Conservation (phyloP, 805 yeast genomes). For the Torulaspora franciscae region DNA sequence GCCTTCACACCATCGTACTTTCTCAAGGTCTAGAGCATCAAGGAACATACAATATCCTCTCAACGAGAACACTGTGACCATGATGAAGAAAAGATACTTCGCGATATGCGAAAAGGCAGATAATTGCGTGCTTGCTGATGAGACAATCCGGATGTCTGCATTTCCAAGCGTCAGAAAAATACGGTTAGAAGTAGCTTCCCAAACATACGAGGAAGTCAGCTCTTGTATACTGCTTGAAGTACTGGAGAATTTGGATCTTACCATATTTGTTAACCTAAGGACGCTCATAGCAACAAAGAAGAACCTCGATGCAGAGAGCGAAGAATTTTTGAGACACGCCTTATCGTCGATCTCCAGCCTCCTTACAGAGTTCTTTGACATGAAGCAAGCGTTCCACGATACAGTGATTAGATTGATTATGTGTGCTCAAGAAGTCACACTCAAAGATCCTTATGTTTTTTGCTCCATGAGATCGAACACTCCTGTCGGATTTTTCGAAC, state of each 20-base stretch:
- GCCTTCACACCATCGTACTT: conserved; percentile 18
- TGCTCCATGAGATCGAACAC: conserved; percentile 54
- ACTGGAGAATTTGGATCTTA: conserved; percentile 33
- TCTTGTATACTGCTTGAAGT: conserved; percentile 28
- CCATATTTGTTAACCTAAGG: conserved; percentile 30
- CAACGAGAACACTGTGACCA: conserved; percentile 25
- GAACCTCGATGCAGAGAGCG: conserved; percentile 29
- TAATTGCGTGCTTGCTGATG: conserved; percentile 10
- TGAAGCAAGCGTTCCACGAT: conserved; percentile 69
- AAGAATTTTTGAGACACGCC: conserved; percentile 32
- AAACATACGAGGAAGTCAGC: conserved; percentile 33
- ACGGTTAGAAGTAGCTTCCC: conserved; percentile 27
- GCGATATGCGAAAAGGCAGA: conserved; percentile 24
- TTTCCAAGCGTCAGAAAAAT: conserved; percentile 15
- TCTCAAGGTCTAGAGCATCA: conserved; percentile 19
- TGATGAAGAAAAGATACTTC: conserved; percentile 22
- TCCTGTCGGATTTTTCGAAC: conserved; percentile 35
- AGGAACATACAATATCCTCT: conserved; percentile 27
- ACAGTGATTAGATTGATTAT: conserved; percentile 52
- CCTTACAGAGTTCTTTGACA: conserved; percentile 64
- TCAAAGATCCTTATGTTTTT: conserved; percentile 73
- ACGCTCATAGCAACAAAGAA: conserved; percentile 23
- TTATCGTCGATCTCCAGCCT: conserved; percentile 26
- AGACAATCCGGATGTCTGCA: conserved; percentile 12
- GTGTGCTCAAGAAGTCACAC: conserved; percentile 63